These are phyloP conservation scores for Cystoisospora suis DNA, from an alignment of 169 alveolate genomes.

Conservation along the genomic window DNA sequence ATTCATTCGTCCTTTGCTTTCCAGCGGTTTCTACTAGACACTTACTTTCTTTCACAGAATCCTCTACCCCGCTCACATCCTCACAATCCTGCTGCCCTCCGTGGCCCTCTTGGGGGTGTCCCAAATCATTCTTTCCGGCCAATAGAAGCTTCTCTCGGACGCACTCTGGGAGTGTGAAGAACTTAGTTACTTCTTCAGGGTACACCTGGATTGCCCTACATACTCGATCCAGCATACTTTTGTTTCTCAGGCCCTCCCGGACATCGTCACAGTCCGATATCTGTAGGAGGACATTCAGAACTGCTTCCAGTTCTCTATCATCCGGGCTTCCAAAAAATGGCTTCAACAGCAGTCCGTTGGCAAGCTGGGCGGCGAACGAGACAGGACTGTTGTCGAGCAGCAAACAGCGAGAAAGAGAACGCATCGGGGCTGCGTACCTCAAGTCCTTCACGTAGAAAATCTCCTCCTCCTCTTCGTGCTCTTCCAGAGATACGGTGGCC, in stretches of 20 bases:
- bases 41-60: not conserved
- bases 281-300: not conserved
- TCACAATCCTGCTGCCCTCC: not conserved
- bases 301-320: slow-evolving; percentile 28
- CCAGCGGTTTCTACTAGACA: not conserved
- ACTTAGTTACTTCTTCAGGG: not conserved
- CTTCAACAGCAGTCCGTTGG: slow-evolving; percentile 20
- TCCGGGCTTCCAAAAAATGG: slow-evolving; percentile 46
- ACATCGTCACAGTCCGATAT: not conserved
- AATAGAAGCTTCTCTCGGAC: not conserved
- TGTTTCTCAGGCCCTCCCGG: not conserved
- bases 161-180: not conserved
- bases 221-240: not conserved
- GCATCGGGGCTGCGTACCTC: not conserved
- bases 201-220: not conserved
- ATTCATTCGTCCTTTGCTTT: not conserved
- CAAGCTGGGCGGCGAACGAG: slow-evolving; percentile 41
- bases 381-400: slow-evolving; percentile 45
- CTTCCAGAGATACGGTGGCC: no score
- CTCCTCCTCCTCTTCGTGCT: not conserved
- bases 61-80: not conserved
- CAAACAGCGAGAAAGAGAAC: slow-evolving; percentile 27
- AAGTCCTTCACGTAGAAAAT: slow-evolving; percentile 40
- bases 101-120: not conserved
- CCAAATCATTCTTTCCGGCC: not conserved